Evolutionary conservation across 2,329 filamentous ascomycete genomes (phyloP).

Genomic region (Colletotrichum sp.): DNA sequence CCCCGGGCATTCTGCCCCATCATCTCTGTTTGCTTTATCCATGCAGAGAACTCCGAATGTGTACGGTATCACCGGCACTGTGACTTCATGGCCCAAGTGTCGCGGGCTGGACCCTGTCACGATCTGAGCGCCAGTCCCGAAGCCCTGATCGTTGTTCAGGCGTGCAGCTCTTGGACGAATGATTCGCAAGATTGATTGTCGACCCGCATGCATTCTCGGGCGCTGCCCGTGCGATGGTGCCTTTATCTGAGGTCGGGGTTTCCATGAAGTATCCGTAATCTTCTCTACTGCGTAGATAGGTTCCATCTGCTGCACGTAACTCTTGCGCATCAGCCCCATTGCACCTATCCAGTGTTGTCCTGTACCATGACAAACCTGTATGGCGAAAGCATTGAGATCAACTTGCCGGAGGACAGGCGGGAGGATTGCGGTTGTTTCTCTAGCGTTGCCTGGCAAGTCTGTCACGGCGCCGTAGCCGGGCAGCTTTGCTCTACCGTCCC

Average conservation of each 20-base stretch:
- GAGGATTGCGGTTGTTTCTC: background rate
- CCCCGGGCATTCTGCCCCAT: background rate
- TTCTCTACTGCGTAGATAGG: background rate
- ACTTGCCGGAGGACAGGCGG: background rate
- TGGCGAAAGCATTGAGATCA: background rate
- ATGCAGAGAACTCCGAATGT: background rate
- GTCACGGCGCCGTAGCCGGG: no score
- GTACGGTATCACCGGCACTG: background rate
- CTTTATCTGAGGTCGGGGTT: background rate
- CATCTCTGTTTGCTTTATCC: background rate
- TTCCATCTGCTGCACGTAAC: background rate
- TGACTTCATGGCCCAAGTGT: background rate
- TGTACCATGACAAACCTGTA: background rate
- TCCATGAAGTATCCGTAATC: background rate
- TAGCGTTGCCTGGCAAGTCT: no score
- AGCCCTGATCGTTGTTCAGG: constrained; percentile 9
- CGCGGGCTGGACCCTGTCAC: background rate
- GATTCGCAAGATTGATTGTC: background rate
- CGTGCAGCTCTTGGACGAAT: background rate
- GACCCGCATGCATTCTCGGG: background rate
- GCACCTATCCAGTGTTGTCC: background rate
- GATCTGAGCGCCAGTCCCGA: constrained; percentile 12
- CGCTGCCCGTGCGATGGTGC: background rate
- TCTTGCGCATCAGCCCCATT: background rate
- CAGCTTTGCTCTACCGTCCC: background rate